Conservation (phyloP, 768 basidiomycete species). For the Glaciozyma martinii region DNA sequence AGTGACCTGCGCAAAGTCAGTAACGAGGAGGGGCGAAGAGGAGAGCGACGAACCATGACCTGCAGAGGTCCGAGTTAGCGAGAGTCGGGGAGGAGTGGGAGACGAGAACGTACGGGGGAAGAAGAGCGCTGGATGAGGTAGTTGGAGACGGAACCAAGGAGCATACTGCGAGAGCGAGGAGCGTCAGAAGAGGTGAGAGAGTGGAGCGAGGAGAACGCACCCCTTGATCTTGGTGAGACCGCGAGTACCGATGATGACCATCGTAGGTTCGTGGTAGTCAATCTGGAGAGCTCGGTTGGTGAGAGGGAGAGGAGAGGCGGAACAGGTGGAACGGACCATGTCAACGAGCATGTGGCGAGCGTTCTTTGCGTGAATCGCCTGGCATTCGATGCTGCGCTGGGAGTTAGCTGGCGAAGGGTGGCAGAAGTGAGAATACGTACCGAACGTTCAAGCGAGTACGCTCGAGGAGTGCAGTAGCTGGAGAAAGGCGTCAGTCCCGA, state of each 20-base stretch:
- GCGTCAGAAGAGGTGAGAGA: not conserved
- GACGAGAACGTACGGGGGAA: constrained; percentile 10
- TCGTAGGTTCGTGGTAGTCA: constrained; percentile 35
- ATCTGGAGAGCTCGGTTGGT: constrained; percentile 9
- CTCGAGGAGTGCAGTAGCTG: constrained; percentile 73
- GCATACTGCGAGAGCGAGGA: constrained; percentile 16
- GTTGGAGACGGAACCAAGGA: constrained; percentile 32
- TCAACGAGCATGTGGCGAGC: constrained; percentile 36
- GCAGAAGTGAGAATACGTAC: constrained; percentile 36
- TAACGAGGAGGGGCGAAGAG: not conserved
- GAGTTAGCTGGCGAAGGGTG: constrained; percentile 53
- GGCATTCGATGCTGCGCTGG: not conserved
- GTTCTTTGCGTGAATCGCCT: constrained; percentile 21
- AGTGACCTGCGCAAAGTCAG: constrained; percentile 22
- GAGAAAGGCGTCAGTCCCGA: not conserved
- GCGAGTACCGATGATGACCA: constrained; percentile 35
- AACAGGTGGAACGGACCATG: constrained; percentile 7
- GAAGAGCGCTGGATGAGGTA: constrained; percentile 32
- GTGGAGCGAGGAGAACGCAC: not conserved
- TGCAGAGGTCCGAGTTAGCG: too few species aligned
- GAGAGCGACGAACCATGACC: not conserved
- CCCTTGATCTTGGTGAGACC: constrained; percentile 34
- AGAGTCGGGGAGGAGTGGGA: not conserved
- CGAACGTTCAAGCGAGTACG: constrained; percentile 87
- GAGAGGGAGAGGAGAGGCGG: too few species aligned